These are phyloP conservation scores for Mortierella sp. DNA, from an alignment of 371 early-diverging fungal genomes.

Conservation along the genomic window DNA sequence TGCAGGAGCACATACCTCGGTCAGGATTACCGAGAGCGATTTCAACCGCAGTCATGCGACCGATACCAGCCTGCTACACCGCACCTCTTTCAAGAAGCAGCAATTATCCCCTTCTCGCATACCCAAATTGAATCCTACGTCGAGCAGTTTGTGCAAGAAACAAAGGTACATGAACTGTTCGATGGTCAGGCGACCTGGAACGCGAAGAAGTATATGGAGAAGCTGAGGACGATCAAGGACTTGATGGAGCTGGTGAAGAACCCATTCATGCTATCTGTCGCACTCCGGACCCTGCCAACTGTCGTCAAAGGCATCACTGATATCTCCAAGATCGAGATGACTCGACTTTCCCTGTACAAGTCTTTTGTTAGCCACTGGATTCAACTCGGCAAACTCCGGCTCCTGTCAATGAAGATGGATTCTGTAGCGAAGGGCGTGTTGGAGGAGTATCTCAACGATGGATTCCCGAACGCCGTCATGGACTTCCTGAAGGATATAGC, in stretches of 20 bases:
- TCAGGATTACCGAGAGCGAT: neutral
- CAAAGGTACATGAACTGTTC: neutral
- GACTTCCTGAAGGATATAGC: neutral
- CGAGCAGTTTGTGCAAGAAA: conserved; percentile 1
- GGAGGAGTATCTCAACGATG: neutral
- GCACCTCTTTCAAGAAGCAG: conserved; percentile 9
- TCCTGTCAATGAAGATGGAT: neutral
- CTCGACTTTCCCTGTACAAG: neutral
- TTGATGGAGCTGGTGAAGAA: conserved; percentile 2
- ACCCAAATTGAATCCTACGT: conserved; percentile 18
- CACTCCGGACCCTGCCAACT: neutral
- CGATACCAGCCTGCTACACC: neutral
- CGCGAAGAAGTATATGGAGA: conserved; percentile 3
- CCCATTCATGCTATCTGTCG: neutral
- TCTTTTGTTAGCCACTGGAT: neutral
- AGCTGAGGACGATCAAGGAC: neutral
- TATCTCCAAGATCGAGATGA: neutral
- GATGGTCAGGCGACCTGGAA: neutral
- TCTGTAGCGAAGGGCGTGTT: neutral
- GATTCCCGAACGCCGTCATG: neutral
- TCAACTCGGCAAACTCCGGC: neutral
- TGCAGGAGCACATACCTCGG: neutral
- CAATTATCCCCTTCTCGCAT: conserved; percentile 3
- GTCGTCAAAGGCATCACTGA: neutral
- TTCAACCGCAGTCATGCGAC: neutral